Evolutionary conservation across 1,284 basidiomycete genomes (phyloP).

Genomic region (Cryptococcus hybrid): DNA sequence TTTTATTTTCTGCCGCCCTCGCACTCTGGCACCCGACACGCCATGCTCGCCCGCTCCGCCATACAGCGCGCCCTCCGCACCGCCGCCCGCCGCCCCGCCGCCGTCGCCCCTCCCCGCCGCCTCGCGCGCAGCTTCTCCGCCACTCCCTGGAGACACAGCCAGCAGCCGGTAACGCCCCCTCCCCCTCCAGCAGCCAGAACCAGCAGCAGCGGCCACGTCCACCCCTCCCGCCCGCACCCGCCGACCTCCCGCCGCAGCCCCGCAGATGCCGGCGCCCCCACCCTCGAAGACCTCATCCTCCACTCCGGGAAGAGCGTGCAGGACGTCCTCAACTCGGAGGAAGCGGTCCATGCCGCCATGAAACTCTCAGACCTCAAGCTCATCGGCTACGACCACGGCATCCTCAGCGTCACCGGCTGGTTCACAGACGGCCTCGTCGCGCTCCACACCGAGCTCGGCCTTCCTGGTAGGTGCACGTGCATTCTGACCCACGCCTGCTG

Average conservation of each 20-base stretch:
- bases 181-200: conserved; percentile 9
- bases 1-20: no score
- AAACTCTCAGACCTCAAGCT: conserved; percentile 76
- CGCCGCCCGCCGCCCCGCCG: not conserved
- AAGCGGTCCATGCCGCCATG: conserved; percentile 51
- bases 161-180: not conserved
- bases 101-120: conserved; percentile 7
- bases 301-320: conserved; percentile 37
- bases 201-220: conserved; percentile 5
- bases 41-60: conserved; percentile 14
- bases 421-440: conserved; percentile 65
- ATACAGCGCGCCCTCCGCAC: conserved; percentile 4
- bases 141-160: conserved; percentile 2
- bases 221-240: conserved; percentile 20
- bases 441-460: conserved; percentile 67
- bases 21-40: not conserved
- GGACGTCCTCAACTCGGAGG: conserved; percentile 45
- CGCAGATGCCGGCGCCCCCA: conserved; percentile 30
- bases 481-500: not conserved
- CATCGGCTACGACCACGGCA: conserved; percentile 65
- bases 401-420: conserved; percentile 60
- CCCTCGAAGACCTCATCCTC: conserved; percentile 43
- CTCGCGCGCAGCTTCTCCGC: conserved; percentile 19
- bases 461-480: conserved; percentile 59
- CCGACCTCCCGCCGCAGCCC: conserved; percentile 32